A percentile compares a stretch with the other conserved stretches of the same genome.
Evolutionary conservation across 169 alveolate species (phyloP).

Genomic region (Plasmodium yoelii): DNA sequence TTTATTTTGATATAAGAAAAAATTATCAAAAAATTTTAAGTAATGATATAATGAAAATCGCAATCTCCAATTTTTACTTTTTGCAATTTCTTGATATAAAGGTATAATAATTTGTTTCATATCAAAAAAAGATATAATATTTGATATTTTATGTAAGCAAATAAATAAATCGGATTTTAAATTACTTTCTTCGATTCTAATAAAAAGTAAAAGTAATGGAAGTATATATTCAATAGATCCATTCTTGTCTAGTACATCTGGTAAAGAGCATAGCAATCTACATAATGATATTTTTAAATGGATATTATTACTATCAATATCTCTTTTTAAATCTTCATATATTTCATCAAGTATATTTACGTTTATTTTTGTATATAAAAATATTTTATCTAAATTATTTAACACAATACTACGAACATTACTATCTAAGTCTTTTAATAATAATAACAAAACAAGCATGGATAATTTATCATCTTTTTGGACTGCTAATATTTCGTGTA

Average conservation of each 20-base stretch:
- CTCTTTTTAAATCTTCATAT: slow-evolving; percentile 77
- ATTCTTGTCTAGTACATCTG: slow-evolving; percentile 72
- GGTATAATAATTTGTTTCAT: slow-evolving; percentile 78
- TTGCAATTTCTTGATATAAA: slow-evolving; percentile 61
- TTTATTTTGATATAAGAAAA: slow-evolving; percentile 67
- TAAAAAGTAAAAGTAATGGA: slow-evolving; percentile 58
- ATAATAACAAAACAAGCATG: slow-evolving; percentile 49
- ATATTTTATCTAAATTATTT: slow-evolving; percentile 60
- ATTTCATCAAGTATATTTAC: slow-evolving; percentile 58
- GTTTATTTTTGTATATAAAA: slow-evolving; percentile 40
- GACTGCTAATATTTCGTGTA: slow-evolving; percentile 35
- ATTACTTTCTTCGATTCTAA: slow-evolving; percentile 73
- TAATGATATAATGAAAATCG: slow-evolving; percentile 48
- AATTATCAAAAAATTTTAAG: slow-evolving; percentile 75
- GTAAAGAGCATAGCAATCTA: slow-evolving; percentile 61
- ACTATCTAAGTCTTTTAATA: slow-evolving; percentile 60
- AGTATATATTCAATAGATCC: slow-evolving; percentile 71
- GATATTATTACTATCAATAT: slow-evolving; percentile 74
- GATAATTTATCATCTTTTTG: slow-evolving; percentile 28
- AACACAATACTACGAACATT: slow-evolving; percentile 74
- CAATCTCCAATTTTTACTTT: slow-evolving; percentile 73
- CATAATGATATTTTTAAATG: slow-evolving; percentile 75
- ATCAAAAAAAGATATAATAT: slow-evolving; percentile 71
- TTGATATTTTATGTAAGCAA: slow-evolving; percentile 73
- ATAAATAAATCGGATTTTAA: slow-evolving; percentile 61